phyloP scores from a whole-genome alignment of 768 basidiomycete species.

The Hortiboletus campestris region DNA sequence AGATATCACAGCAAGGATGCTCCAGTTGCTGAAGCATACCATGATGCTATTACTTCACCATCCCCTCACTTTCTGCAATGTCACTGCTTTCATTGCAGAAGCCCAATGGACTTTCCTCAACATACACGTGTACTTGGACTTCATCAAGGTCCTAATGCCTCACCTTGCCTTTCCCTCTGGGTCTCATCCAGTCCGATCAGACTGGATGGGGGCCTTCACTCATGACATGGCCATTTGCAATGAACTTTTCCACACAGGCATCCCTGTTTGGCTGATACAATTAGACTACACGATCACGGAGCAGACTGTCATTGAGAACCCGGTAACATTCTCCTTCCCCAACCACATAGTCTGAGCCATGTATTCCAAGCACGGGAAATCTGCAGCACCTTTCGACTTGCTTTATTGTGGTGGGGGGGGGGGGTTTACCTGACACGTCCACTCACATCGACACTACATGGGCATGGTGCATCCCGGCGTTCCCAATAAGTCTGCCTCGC shows the following conservation, averaged over 20 bases:
- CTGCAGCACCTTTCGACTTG: too few relatives aligned
- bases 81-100: conserved; percentile 1
- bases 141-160: background rate
- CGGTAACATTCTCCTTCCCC: too few relatives aligned
- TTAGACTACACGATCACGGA: too few relatives aligned
- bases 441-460: too few relatives aligned
- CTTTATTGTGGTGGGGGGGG: too few relatives aligned
- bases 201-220: conserved; percentile 16
- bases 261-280: conserved; percentile 5
- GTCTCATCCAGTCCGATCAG: background rate
- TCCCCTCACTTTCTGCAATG: background rate
- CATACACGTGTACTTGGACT: background rate
- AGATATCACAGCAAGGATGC: background rate
- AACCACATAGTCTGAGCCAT: too few relatives aligned
- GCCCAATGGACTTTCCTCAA: conserved; percentile 2
- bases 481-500: too few relatives aligned
- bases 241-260: background rate
- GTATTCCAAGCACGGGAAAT: too few relatives aligned
- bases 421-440: too few relatives aligned
- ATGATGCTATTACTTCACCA: background rate
- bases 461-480: too few relatives aligned
- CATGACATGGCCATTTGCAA: background rate
- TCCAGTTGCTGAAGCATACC: background rate
- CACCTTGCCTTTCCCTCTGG: background rate
- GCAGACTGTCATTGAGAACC: too few relatives aligned